Base-by-base conservation (phyloP, 331 rosid species). In the Malus hybrid region DNA sequence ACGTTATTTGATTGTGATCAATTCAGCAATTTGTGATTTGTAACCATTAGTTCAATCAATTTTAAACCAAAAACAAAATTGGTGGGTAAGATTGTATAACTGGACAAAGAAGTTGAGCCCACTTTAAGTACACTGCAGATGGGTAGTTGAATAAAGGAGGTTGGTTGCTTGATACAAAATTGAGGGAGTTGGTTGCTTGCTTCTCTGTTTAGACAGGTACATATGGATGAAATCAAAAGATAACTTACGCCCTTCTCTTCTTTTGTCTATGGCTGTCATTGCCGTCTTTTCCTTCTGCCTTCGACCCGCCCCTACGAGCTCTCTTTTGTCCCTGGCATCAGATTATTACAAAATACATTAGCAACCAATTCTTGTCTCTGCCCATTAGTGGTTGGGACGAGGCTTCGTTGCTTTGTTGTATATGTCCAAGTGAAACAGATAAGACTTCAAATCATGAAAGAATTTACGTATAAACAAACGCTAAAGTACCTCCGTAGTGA, bases 401-500 rank as follows among this genome's bases (percentile, higher is more conserved):
- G 2, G n/a, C 19, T 62, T 62, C 10, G 5, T 62, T 57, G 63
- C 63, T 42, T 42, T 10, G n/a, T 52, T 54, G 31, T 28, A 6
- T 28, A 5, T 24, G 14, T 59, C 48, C 1, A 20, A 10, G 32
- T 1, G 32, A 27, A 62, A n/a, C 0, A 13, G 42, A 50, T n/a
- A 27, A 1, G 7, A 13, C 7, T 19, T 3, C 2, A 18, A 76
- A 27, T 10, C 48, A 59, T 18, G 20, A 44, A 42, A n/a, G 15
- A 66, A 32, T 36, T 48, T 27, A 59, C 11, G 44, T 70, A 46
- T 36, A 80, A 28, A 16, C 31, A 71, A 52, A 61, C 56, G 62
- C 20, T 10, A 59, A 28, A 28, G 75, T 59, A 94, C 99, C 93
- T 77, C 85, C 19, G 94, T 76, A 34, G 88, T 79, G 81, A 91